These are phyloP conservation scores for Fusarium devonianum DNA, from an alignment of 2,329 filamentous ascomycete genomes.

Conservation along the genomic window DNA sequence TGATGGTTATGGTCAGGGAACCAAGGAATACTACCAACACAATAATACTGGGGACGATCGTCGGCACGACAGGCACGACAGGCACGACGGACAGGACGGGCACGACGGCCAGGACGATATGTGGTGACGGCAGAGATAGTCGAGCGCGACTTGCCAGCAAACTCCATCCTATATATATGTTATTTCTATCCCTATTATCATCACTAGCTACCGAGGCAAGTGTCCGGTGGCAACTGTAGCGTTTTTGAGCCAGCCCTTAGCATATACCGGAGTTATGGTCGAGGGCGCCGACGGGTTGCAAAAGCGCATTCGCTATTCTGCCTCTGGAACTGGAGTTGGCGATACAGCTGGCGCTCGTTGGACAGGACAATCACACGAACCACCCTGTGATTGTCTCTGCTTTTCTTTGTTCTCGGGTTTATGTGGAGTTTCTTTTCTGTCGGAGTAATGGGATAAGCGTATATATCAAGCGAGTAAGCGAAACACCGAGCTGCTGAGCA, in stretches of 20 bases:
- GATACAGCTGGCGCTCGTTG: slow-evolving; percentile 22
- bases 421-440: slow-evolving; percentile 22
- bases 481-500: slow-evolving; percentile 14
- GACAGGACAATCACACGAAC: slow-evolving; percentile 22
- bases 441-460: slow-evolving; percentile 36
- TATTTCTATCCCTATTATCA: slow-evolving; percentile 30
- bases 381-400: slow-evolving; percentile 17
- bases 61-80: slow-evolving; percentile 47
- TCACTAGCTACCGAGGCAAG: slow-evolving; percentile 29
- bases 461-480: slow-evolving; percentile 30
- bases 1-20: slow-evolving; percentile 49
- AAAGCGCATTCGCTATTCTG: slow-evolving; percentile 28
- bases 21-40: slow-evolving; percentile 53
- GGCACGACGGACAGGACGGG: slow-evolving; percentile 46
- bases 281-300: slow-evolving; percentile 35
- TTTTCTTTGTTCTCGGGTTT: slow-evolving; percentile 16
- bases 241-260: slow-evolving; percentile 41
- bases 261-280: slow-evolving; percentile 48
- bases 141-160: slow-evolving; percentile 16
- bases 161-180: slow-evolving; percentile 34
- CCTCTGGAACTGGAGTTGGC: slow-evolving; percentile 27
- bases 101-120: slow-evolving; percentile 51
- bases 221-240: slow-evolving; percentile 32
- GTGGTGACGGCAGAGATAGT: slow-evolving; percentile 48
- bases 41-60: slow-evolving; percentile 46